Evolutionary conservation across 2,329 filamentous ascomycete genomes (phyloP).

Genomic region (Cordyceps tenuipes): DNA sequence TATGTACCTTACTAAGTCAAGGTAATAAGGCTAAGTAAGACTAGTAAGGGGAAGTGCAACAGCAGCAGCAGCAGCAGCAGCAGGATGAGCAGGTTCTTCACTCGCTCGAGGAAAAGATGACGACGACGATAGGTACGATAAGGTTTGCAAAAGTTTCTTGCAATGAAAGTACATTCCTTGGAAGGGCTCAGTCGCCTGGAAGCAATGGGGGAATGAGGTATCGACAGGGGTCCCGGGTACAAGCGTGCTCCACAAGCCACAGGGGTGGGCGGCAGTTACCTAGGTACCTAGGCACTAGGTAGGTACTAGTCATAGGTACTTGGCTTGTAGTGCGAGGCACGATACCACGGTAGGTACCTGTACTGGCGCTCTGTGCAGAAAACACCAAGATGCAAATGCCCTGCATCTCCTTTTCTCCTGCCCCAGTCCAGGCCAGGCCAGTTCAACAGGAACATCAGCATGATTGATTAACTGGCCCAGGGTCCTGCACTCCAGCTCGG

Average conservation of each 20-base stretch:
- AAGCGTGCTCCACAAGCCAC: background rate
- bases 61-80: too few relatives aligned
- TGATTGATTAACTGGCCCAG: background rate
- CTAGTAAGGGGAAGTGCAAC: background rate
- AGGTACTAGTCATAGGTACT: too few relatives aligned
- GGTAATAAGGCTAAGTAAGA: too few relatives aligned
- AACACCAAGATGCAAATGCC: too few relatives aligned
- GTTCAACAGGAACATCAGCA: background rate
- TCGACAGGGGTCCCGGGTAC: background rate
- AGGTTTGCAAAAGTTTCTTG: background rate
- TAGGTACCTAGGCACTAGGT: too few relatives aligned
- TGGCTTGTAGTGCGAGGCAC: too few relatives aligned
- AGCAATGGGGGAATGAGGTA: background rate
- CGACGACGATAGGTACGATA: background rate
- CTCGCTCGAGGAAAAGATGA: background rate
- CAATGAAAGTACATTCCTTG: background rate
- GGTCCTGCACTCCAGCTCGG: background rate
- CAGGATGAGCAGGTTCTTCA: background rate
- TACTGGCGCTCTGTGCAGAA: too few relatives aligned
- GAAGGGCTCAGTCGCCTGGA: background rate
- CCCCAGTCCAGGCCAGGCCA: background rate
- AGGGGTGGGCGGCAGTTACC: background rate
- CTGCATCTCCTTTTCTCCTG: conserved; percentile 1
- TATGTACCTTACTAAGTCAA: too few relatives aligned
- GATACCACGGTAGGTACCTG: too few relatives aligned